These are phyloP conservation scores for Eimeria acervulina DNA, from an alignment of 169 alveolate genomes.

Conservation along the genomic window DNA sequence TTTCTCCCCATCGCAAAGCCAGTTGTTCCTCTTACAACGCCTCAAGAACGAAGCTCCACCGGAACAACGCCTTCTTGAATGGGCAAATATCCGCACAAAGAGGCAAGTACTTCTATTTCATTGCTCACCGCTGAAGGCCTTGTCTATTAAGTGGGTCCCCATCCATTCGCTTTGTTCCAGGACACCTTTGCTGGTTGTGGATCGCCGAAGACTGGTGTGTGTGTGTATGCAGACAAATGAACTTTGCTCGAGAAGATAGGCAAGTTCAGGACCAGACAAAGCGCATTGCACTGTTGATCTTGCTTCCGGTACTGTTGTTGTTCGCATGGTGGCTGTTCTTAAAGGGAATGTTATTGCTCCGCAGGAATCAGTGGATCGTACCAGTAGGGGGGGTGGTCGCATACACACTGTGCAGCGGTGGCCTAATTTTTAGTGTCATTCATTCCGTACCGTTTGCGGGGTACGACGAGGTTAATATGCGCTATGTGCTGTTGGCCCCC, in stretches of 20 bases:
- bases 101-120: background rate
- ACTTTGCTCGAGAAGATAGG: background rate
- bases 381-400: slow-evolving; percentile 68
- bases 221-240: slow-evolving; percentile 44
- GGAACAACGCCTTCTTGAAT: slow-evolving; percentile 61
- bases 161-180: background rate
- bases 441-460: slow-evolving; percentile 67
- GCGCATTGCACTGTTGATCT: background rate
- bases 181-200: background rate
- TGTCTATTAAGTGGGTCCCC: no score
- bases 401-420: slow-evolving; percentile 75
- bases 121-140: background rate
- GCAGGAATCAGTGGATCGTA: slow-evolving; percentile 64
- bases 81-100: slow-evolving; percentile 57
- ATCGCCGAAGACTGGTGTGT: background rate
- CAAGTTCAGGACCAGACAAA: slow-evolving; percentile 6
- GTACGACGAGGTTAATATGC: slow-evolving; percentile 49
- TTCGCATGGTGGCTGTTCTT: slow-evolving; percentile 27
- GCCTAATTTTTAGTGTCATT: slow-evolving; percentile 42
- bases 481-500: slow-evolving; percentile 71
- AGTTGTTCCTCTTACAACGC: slow-evolving; percentile 54
- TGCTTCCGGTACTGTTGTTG: slow-evolving; percentile 30
- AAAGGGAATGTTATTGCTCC: slow-evolving; percentile 48
- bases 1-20: background rate
- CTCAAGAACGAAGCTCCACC: slow-evolving; percentile 60